Evolutionary conservation across 106 monocot species (phyloP).

Genomic region (Ottelia alismoides): DNA sequence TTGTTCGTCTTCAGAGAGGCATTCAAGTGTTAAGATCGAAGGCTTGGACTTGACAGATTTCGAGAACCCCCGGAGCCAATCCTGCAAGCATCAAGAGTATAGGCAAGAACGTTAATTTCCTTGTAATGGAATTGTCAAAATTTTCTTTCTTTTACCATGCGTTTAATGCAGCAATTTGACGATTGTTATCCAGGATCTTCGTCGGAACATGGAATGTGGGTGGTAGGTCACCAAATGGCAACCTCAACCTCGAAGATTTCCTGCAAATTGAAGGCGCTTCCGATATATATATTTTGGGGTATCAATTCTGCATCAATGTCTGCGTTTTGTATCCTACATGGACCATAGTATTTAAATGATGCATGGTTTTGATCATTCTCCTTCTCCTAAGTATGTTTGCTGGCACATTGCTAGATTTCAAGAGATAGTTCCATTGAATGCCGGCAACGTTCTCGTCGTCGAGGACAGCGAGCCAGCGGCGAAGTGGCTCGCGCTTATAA

Average conservation of each 20-base stretch:
- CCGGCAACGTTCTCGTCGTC: slow-evolving; percentile 74
- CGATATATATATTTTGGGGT: slow-evolving; percentile 93
- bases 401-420: slow-evolving; percentile 60
- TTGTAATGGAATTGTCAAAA: not conserved
- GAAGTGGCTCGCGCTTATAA: slow-evolving; percentile 72
- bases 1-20: slow-evolving; percentile 43
- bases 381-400: too few relatives aligned
- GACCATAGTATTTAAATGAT: not conserved
- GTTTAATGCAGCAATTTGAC: not conserved
- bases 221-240: slow-evolving; percentile 61
- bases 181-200: slow-evolving; percentile 40
- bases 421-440: slow-evolving; percentile 95
- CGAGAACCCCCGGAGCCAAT: slow-evolving; percentile 12
- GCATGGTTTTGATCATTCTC: not conserved
- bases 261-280: slow-evolving; percentile 64
- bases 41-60: slow-evolving; percentile 34
- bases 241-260: slow-evolving; percentile 74
- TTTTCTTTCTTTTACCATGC: not conserved
- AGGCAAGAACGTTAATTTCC: slow-evolving; percentile 17
- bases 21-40: slow-evolving; percentile 38
- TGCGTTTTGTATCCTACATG: too few relatives aligned
- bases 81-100: slow-evolving; percentile 28
- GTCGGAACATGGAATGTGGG: slow-evolving; percentile 98
- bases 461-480: slow-evolving; percentile 91
- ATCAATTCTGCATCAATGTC: too few relatives aligned